A percentile compares a stretch with the other conserved stretches of the same genome.
Conservation (phyloP, 2,329 filamentous ascomycete species). For the Dactylellina leptospora region DNA sequence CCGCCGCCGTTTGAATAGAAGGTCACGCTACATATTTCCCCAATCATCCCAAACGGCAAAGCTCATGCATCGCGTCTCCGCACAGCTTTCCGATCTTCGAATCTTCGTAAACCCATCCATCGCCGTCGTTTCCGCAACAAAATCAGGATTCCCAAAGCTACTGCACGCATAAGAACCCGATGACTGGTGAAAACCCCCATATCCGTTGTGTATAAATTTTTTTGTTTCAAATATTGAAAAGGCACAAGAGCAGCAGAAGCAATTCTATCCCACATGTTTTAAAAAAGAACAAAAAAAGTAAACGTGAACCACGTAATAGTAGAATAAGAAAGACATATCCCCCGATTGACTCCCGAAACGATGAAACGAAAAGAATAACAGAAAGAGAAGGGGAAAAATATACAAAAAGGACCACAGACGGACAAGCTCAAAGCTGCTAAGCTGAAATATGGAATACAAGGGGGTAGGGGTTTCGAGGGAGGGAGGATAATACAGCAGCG, state of each 20-base stretch:
- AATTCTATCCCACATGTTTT: constrained; percentile 5
- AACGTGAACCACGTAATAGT: background rate
- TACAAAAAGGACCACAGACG: constrained; percentile 17
- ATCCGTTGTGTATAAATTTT: background rate
- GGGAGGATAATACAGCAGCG: background rate
- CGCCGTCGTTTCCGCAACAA: too few relatives aligned
- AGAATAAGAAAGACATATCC: constrained; percentile 13
- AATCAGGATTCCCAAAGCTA: too few relatives aligned
- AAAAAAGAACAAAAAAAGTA: constrained; percentile 16
- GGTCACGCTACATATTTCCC: too few relatives aligned
- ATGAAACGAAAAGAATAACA: constrained; percentile 8
- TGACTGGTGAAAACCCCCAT: too few relatives aligned
- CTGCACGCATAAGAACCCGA: too few relatives aligned
- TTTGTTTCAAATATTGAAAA: constrained; percentile 4
- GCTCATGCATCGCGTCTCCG: too few relatives aligned
- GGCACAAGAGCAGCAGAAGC: constrained; percentile 1
- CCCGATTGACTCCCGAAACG: constrained; percentile 31
- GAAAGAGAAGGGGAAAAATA: background rate
- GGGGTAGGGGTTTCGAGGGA: background rate
- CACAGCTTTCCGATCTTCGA: too few relatives aligned
- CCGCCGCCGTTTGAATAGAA: too few relatives aligned
- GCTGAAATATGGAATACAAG: background rate
- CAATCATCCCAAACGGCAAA: too few relatives aligned
- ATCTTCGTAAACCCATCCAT: too few relatives aligned
- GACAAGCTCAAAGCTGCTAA: background rate